Base-by-base conservation (phyloP, 2,329 filamentous ascomycete genomes). In the Botryotinia convoluta region DNA sequence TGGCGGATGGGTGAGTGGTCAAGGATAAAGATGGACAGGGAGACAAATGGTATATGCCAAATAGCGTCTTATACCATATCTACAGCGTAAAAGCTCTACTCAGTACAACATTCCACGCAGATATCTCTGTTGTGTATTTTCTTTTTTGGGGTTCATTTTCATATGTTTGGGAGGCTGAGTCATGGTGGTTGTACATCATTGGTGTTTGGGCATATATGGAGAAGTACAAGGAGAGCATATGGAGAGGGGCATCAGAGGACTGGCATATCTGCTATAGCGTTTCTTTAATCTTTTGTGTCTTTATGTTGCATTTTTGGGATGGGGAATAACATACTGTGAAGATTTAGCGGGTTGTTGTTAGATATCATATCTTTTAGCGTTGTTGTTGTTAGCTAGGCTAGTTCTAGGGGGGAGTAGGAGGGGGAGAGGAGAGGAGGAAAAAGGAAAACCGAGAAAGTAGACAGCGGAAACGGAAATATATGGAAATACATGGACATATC, bases 21-120 rank as follows among this genome's bases (percentile, higher is more conserved):
- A 69, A 32, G n/a, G 65, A 32, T 29, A 10, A 6, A 69, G n/a
- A 32, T n/a, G 16, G 37, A 32, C 16, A 16, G 18, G 26, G 26
- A 54, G 20, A 26, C 37, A 64, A 44, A 64, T 63, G 37, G 61
- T 12, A 14, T 62, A 62, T 67, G 61, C 26, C 26, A 67, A 42
- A 29, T 29, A 18, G 35, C 35, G 39, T 57, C 9, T 51, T n/a
- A 39, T 42, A 42, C 54, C 35, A 68, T 69, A 69, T 57, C 10
- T 59, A 69, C 65, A 69, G 48, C 65, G n/a, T 57, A 57, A 69
- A 68, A 57, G 65, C 48, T 57, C 37, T 57, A 69, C 35, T 59
- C n/a, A 44, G 35, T 32, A 69, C 37, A 57, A 44, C 39, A 57
- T n/a, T 37, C 22, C 48, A 42, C 65, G 57, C 37, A 57, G 65